These are phyloP conservation scores for Senecio squalidus DNA, from an alignment of 140 eudicot genomes.

Conservation along the genomic window DNA sequence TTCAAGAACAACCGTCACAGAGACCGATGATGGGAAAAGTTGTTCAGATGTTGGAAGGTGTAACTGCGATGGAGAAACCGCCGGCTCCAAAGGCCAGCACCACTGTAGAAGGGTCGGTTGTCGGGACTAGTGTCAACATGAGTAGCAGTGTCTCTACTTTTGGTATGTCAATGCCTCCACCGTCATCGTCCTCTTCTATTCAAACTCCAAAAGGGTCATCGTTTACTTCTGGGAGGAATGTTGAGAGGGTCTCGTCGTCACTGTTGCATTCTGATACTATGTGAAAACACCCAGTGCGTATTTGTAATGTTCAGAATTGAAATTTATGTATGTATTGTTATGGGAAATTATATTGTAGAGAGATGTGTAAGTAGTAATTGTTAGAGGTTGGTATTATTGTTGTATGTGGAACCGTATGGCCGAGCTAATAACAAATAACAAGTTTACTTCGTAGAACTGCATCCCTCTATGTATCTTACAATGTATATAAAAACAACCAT, in stretches of 20 bases:
- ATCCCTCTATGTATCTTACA: too few species aligned
- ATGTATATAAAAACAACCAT: too few species aligned
- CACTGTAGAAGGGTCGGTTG: constrained; percentile 44
- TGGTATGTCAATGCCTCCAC: constrained; percentile 42
- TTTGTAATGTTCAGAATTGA: neutral
- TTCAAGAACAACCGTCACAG: constrained; percentile 80
- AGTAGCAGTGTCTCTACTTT: constrained; percentile 53
- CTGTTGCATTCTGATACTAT: constrained; percentile 29
- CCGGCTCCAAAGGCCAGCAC: constrained; percentile 61
- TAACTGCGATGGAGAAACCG: constrained; percentile 53
- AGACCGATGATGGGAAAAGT: constrained; percentile 91
- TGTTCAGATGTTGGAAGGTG: constrained; percentile 86
- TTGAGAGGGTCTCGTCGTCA: constrained; percentile 51
- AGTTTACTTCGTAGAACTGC: too few species aligned
- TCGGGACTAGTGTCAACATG: constrained; percentile 40
- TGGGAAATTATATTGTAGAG: neutral
- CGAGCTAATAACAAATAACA: too few species aligned
- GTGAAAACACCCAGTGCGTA: constrained; percentile 18
- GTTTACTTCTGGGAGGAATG: constrained; percentile 49
- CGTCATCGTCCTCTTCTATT: constrained; percentile 55
- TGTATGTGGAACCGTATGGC: constrained; percentile 7
- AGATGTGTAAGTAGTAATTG: constrained; percentile 10
- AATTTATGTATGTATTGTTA: constrained; percentile 7
- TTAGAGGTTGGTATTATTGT: constrained; percentile 4
- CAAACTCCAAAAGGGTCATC: constrained; percentile 50